phyloP scores from a whole-genome alignment of 2,329 filamentous ascomycete genomes.

The Xylaria hypoxylon region DNA sequence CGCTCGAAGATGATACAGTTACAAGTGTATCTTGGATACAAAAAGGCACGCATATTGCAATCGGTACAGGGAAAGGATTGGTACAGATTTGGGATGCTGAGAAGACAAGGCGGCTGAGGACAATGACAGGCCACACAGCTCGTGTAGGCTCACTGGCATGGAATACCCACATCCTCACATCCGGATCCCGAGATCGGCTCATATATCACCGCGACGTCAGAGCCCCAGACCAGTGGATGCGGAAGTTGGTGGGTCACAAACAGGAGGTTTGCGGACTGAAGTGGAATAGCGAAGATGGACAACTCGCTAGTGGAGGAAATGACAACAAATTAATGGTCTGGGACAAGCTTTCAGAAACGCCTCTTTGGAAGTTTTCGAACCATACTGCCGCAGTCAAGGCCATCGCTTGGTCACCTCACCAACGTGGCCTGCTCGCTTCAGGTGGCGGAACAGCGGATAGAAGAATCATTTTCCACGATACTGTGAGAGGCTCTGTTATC shows the following conservation, averaged over 20 bases:
- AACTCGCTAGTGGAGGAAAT: constrained; percentile 94
- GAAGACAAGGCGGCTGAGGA: constrained; percentile 83
- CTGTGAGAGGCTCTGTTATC: constrained; percentile 80
- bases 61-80: constrained; percentile 92
- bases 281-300: constrained; percentile 96
- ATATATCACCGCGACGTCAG: constrained; percentile 98
- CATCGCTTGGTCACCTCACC: constrained; percentile 97
- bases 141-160: constrained; percentile 94
- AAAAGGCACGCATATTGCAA: constrained; percentile 92
- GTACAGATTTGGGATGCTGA: constrained; percentile 99
- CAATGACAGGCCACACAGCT: constrained; percentile 96
- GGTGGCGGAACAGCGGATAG: constrained; percentile 96
- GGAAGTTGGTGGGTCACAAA: constrained; percentile 91
- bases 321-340: constrained; percentile 99
- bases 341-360: constrained; percentile 94
- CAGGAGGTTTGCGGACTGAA: constrained; percentile 97
- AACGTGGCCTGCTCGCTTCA: constrained; percentile 91
- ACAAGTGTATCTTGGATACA: constrained; percentile 99
- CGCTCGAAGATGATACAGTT: constrained; percentile 90
- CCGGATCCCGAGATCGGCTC: constrained; percentile 89
- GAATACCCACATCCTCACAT: constrained; percentile 98
- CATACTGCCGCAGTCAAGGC: constrained; percentile 97
- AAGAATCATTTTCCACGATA: constrained; percentile 98
- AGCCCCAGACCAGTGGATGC: constrained; percentile 88
- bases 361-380: constrained; percentile 92